Conservation (phyloP, 2,329 filamentous ascomycete genomes). For the Ophioceras dolichostomum region DNA sequence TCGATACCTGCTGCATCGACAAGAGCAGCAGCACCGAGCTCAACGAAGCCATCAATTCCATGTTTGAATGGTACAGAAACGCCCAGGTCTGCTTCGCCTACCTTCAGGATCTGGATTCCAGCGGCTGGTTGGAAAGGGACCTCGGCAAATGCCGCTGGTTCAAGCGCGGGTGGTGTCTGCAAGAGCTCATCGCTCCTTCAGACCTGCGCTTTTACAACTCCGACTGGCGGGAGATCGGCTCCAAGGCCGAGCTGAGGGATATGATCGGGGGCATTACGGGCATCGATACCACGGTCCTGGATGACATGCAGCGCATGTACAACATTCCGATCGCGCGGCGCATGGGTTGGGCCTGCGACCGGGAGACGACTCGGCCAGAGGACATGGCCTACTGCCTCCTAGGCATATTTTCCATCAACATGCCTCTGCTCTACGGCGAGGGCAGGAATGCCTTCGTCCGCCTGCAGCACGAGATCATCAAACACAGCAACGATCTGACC, state of each 20-base stretch:
- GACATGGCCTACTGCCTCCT: conserved; percentile 10
- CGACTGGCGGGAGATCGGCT: conserved; percentile 15
- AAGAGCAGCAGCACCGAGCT: conserved; percentile 4
- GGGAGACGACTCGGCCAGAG: conserved; percentile 7
- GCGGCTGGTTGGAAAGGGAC: background rate
- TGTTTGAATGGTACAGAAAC: conserved; percentile 6
- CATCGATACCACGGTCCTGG: conserved; percentile 10
- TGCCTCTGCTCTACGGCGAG: conserved; percentile 10
- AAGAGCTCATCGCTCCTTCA: conserved; percentile 46
- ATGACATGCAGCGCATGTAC: background rate
- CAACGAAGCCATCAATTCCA: conserved; percentile 4
- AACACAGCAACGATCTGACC: conserved; percentile 3
- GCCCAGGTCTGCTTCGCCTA: conserved; percentile 5
- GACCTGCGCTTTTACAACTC: conserved; percentile 16
- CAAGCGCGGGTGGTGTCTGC: conserved; percentile 43
- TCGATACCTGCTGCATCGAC: conserved; percentile 9
- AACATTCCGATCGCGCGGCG: conserved; percentile 2
- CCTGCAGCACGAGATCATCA: conserved; percentile 7
- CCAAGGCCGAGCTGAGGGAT: conserved; percentile 7
- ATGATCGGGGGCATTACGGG: conserved; percentile 8
- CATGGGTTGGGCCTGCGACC: conserved; percentile 5
- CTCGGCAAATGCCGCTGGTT: conserved; percentile 15
- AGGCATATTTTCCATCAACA: conserved; percentile 7
- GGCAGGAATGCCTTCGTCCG: conserved; percentile 7
- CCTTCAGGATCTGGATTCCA: conserved; percentile 2